Conservation (phyloP, 208 protist species). For the Naegleria fowleri region DNA sequence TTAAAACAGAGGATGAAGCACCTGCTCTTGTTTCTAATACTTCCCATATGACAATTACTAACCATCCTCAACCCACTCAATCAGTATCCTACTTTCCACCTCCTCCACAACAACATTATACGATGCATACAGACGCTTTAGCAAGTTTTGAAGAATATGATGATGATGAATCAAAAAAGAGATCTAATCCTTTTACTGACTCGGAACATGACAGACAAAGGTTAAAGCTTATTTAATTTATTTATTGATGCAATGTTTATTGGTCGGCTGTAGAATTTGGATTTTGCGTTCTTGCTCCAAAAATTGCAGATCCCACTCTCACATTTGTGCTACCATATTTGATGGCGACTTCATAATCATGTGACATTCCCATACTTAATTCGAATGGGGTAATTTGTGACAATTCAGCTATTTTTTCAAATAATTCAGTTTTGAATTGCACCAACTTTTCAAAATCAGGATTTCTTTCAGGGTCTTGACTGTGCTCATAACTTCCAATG, state of each 20-base stretch:
- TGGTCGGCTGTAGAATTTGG: conserved; percentile 32
- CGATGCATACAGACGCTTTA: not conserved
- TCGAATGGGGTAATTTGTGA: conserved; percentile 50
- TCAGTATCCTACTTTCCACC: not conserved
- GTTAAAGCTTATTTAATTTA: not conserved
- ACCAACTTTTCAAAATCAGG: conserved; percentile 74
- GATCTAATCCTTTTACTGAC: not conserved
- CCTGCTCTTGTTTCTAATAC: no score
- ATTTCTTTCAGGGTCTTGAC: conserved; percentile 50
- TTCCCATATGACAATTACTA: no score
- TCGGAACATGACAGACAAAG: not conserved
- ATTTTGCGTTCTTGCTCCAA: conserved; percentile 76
- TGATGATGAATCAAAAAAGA: not conserved
- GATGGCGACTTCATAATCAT: conserved; percentile 87
- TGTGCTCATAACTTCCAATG: conserved; percentile 82
- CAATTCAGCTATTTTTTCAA: conserved; percentile 48
- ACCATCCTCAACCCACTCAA: not conserved
- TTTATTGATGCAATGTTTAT: no score
- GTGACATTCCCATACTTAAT: conserved; percentile 94
- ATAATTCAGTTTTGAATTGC: conserved; percentile 59
- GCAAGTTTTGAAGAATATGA: not conserved
- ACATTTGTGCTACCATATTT: conserved; percentile 81
- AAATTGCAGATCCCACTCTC: conserved; percentile 85
- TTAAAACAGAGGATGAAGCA: not conserved
- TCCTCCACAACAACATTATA: not conserved